Evolutionary conservation across 768 basidiomycete species (phyloP).

Genomic region (Auriscalpium vulgare): DNA sequence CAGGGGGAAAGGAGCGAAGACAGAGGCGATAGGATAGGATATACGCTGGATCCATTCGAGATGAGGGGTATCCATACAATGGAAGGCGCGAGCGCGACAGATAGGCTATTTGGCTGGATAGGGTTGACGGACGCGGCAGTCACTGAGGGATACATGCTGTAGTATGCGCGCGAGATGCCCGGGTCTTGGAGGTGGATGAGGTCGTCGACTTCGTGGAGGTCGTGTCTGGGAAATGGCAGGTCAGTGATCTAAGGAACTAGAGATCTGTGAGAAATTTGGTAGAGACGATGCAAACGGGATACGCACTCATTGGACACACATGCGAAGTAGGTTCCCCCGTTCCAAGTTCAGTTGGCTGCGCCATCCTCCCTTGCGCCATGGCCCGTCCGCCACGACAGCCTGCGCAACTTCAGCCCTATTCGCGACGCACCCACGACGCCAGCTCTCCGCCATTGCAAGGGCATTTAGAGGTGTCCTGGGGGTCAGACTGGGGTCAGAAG

Average conservation of each 20-base stretch:
- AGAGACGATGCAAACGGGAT: neutral
- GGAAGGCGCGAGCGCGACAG: slow-evolving; percentile 55
- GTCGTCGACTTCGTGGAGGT: slow-evolving; percentile 47
- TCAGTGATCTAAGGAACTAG: slow-evolving; percentile 60
- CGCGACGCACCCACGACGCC: slow-evolving; percentile 3
- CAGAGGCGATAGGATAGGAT: slow-evolving; percentile 42
- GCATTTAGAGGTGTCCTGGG: no score
- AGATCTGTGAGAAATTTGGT: slow-evolving; percentile 5
- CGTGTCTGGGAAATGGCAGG: slow-evolving; percentile 48
- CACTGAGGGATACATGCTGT: no score
- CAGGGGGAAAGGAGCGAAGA: slow-evolving; percentile 46
- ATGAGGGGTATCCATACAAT: slow-evolving; percentile 41
- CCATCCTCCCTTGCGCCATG: neutral
- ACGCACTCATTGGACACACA: no score
- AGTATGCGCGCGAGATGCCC: no score
- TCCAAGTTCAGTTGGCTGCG: neutral
- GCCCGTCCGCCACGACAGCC: slow-evolving; percentile 2
- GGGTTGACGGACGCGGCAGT: slow-evolving; percentile 58
- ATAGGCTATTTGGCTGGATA: slow-evolving; percentile 38
- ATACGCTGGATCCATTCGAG: slow-evolving; percentile 6
- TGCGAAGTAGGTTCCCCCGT: no score
- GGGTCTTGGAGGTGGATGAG: slow-evolving; percentile 52
- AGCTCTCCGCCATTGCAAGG: slow-evolving; percentile 9
- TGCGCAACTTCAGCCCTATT: neutral
- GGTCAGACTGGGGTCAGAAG: no score